Percentiles rank a stretch among this genome's conserved stretches.
phyloP scores from a whole-genome alignment of 2,329 filamentous ascomycete genomes.

The Didymella glomerata region DNA sequence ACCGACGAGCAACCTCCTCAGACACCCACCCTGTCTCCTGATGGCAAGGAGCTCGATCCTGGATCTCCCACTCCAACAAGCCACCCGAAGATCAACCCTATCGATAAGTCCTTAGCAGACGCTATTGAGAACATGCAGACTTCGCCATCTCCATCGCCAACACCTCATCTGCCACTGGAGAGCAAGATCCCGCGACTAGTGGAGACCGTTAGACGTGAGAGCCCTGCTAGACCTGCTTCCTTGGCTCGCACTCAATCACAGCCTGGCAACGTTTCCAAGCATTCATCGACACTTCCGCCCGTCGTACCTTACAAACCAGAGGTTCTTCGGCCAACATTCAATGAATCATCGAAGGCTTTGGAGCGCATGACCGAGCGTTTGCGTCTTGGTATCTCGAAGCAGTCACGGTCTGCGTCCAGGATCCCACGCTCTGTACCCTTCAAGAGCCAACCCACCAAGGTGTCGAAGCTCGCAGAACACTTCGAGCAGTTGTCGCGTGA shows the following conservation, averaged over 20 bases:
- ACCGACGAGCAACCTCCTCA: conserved; percentile 38
- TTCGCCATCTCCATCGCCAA: conserved; percentile 35
- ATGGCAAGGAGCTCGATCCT: conserved; percentile 29
- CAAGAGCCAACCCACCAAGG: conserved; percentile 76
- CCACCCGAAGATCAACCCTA: conserved; percentile 44
- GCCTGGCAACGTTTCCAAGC: conserved; percentile 43
- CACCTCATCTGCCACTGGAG: conserved; percentile 34
- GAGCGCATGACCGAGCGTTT: conserved; percentile 81
- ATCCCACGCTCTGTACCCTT: conserved; percentile 81
- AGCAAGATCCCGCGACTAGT: conserved; percentile 52
- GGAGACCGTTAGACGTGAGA: conserved; percentile 46
- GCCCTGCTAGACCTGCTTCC: conserved; percentile 34
- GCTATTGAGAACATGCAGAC: conserved; percentile 48
- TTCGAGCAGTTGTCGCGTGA: conserved; percentile 97
- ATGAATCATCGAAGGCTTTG: conserved; percentile 51
- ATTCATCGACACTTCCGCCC: conserved; percentile 21
- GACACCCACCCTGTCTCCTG: conserved; percentile 39
- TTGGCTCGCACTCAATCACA: conserved; percentile 49
- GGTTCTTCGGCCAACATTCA: conserved; percentile 39
- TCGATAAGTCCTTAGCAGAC: conserved; percentile 45
- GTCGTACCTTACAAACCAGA: conserved; percentile 29
- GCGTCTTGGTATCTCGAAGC: conserved; percentile 71
- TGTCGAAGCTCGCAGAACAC: conserved; percentile 91
- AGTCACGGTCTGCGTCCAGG: conserved; percentile 69
- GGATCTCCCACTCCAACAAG: conserved; percentile 44